These are phyloP conservation scores for Cynanchum wilfordii DNA, from an alignment of 257 asterid species.

Conservation along the genomic window DNA sequence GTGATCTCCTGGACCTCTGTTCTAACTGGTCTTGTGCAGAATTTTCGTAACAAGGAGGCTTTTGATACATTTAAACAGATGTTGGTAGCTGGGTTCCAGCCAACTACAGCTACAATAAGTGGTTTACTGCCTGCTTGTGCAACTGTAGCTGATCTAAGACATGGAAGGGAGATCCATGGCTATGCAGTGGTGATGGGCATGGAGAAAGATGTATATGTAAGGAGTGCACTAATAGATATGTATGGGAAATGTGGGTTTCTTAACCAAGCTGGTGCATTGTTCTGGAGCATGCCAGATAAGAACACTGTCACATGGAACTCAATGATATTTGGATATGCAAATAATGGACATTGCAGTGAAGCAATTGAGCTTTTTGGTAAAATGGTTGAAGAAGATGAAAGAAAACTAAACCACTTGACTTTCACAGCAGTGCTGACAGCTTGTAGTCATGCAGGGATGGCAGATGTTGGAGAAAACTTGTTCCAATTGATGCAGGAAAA, in stretches of 20 bases:
- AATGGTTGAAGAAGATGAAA: conserved; percentile 41
- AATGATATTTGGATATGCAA: conserved; percentile 71
- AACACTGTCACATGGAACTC: conserved; percentile 66
- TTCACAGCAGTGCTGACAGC: conserved; percentile 69
- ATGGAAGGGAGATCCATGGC: conserved; percentile 65
- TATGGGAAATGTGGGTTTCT: conserved; percentile 68
- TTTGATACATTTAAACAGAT: conserved; percentile 37
- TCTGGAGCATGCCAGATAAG: conserved; percentile 32
- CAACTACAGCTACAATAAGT: conserved; percentile 58
- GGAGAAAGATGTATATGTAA: conserved; percentile 46
- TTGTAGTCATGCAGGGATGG: conserved; percentile 57
- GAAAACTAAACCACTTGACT: conserved; percentile 53
- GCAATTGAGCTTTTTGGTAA: conserved; percentile 48
- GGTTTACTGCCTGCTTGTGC: conserved; percentile 59
- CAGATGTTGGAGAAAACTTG: conserved; percentile 44
- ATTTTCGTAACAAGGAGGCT: conserved; percentile 41
- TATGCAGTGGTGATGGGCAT: conserved; percentile 42
- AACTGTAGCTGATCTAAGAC: conserved; percentile 42
- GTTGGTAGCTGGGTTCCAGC: conserved; percentile 40
- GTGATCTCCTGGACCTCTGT: conserved; percentile 69
- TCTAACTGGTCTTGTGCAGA: conserved; percentile 63
- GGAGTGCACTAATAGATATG: conserved; percentile 63
- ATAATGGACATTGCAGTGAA: conserved; percentile 50
- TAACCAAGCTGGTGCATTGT: conserved; percentile 40
- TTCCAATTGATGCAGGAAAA: conserved; percentile 50